Conservation (phyloP, 129 eudicot genomes). For the Sambucus nigra region DNA sequence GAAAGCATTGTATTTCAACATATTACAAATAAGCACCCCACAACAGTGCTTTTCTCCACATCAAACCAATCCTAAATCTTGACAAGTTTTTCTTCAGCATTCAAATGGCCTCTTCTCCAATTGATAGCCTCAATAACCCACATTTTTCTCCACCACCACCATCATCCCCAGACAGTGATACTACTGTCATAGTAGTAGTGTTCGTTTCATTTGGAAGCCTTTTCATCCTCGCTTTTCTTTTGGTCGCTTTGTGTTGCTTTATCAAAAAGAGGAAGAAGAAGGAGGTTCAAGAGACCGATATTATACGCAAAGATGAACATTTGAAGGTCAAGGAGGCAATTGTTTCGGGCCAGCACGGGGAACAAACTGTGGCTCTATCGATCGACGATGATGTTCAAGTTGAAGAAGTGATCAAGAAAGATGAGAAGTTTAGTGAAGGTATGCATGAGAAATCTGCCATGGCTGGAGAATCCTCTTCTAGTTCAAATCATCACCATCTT, state of each 20-base stretch:
- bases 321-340: slow-evolving; percentile 36
- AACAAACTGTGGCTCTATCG: slow-evolving; percentile 34
- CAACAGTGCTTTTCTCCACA: slow-evolving; percentile 9
- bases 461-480: slow-evolving; percentile 30
- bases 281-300: slow-evolving; percentile 22
- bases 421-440: slow-evolving; percentile 29
- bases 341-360: slow-evolving; percentile 51
- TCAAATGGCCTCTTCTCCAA: slow-evolving; percentile 21
- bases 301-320: slow-evolving; percentile 37
- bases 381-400: slow-evolving; percentile 66
- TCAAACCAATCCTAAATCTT: slow-evolving; percentile 18
- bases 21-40: slow-evolving; percentile 31
- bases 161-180: slow-evolving; percentile 16
- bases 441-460: slow-evolving; percentile 17
- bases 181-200: slow-evolving; percentile 38
- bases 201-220: slow-evolving; percentile 50
- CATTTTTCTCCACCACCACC: slow-evolving; percentile 1
- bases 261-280: slow-evolving; percentile 47
- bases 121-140: too few species aligned
- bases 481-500: slow-evolving; percentile 24
- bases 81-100: neutral
- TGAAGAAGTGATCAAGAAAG: slow-evolving; percentile 35
- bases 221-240: slow-evolving; percentile 35
- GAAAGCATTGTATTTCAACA: slow-evolving; percentile 29
- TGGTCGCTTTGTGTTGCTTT: slow-evolving; percentile 44